Conservation (phyloP, 164 flowering plant genomes). For the Berberis thunbergii region DNA sequence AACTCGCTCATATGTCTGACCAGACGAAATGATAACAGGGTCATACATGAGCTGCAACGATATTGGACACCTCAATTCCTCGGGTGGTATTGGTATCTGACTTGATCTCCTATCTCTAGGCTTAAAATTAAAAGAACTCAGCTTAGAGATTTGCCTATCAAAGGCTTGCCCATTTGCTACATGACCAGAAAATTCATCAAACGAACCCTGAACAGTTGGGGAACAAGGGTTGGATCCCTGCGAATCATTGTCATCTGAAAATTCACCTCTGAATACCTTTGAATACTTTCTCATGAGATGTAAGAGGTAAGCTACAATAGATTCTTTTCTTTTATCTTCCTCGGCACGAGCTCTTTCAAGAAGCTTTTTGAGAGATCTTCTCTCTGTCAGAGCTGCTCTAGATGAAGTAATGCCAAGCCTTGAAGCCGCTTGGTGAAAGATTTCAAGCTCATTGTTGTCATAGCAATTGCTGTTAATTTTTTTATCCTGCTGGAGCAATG, state of each 20-base stretch:
- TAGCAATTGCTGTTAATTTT: conserved; percentile 37
- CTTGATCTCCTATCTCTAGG: conserved; percentile 44
- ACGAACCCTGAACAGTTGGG: conserved; percentile 62
- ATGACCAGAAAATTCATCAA: conserved; percentile 41
- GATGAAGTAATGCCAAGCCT: conserved; percentile 89
- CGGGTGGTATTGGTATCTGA: conserved; percentile 74
- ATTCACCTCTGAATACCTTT: conserved; percentile 78
- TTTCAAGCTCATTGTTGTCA: conserved; percentile 76
- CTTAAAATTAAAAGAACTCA: conserved; percentile 72
- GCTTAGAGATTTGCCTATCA: conserved; percentile 74
- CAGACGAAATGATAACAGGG: conserved; percentile 92
- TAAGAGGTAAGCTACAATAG: conserved; percentile 84
- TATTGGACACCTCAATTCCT: conserved; percentile 94
- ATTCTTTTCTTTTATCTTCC: conserved; percentile 95
- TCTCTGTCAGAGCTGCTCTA: conserved; percentile 83
- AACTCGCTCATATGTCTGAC: conserved; percentile 89
- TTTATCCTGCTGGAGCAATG: conserved; percentile 83
- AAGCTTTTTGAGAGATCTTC: conserved; percentile 88
- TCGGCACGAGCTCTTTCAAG: conserved; percentile 74
- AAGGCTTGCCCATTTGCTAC: conserved; percentile 42
- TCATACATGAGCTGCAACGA: conserved; percentile 97
- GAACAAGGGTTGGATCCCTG: conserved; percentile 97
- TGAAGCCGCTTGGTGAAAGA: conserved; percentile 85
- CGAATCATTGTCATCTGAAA: conserved; percentile 90
- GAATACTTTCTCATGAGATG: conserved; percentile 96